Conservation (phyloP, 345 rosid species). For the Lepidium aucheri region DNA sequence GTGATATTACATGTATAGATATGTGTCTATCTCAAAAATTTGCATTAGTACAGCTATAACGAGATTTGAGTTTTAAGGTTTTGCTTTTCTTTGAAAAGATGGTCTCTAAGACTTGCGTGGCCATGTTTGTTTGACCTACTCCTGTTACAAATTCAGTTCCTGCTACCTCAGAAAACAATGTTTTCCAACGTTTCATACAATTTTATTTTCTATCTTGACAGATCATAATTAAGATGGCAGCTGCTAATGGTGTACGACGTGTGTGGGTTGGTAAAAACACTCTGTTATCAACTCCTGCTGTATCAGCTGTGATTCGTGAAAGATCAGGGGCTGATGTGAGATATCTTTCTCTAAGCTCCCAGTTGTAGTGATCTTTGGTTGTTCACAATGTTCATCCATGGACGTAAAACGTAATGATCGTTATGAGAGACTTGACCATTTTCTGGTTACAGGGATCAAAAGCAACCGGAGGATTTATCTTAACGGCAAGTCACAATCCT, state of each 20-base stretch:
- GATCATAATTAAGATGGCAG: slow-evolving; percentile 89
- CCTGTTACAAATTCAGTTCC: background rate
- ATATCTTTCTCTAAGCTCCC: slow-evolving; percentile 1
- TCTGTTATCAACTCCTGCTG: slow-evolving; percentile 98
- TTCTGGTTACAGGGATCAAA: slow-evolving; percentile 69
- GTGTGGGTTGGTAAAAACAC: slow-evolving; percentile 96
- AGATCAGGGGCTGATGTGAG: slow-evolving; percentile 88
- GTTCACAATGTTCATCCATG: background rate
- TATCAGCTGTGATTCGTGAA: slow-evolving; percentile 94
- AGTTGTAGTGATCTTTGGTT: background rate
- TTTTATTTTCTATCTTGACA: slow-evolving; percentile 24
- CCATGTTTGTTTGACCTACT: background rate
- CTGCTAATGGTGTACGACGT: slow-evolving; percentile 93
- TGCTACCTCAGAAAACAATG: background rate
- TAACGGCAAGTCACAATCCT: slow-evolving; percentile 99
- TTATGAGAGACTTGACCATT: slow-evolving; percentile 9
- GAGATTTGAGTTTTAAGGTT: background rate
- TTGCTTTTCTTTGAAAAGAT: background rate
- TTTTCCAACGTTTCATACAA: background rate
- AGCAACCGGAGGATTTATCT: slow-evolving; percentile 88
- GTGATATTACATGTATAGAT: background rate
- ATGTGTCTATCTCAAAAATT: background rate
- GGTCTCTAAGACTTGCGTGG: background rate
- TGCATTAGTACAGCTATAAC: background rate
- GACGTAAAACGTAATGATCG: background rate